These are phyloP conservation scores for Akebia trifoliata DNA, from an alignment of 164 flowering plant species.

Conservation along the genomic window DNA sequence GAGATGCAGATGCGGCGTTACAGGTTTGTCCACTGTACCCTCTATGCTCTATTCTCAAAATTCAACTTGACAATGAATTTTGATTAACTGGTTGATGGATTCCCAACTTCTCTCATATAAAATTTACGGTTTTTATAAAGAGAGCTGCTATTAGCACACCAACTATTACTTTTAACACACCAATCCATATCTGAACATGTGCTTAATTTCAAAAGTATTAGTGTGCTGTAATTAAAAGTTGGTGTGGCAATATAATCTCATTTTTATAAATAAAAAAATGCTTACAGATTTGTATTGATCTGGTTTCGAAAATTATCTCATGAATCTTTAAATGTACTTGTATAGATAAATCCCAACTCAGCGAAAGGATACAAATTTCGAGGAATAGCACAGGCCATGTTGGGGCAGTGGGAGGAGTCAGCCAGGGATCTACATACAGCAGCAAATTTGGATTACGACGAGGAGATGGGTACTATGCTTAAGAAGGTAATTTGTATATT, in stretches of 20 bases:
- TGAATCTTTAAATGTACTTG: too few relatives aligned
- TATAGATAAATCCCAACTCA: slow-evolving; percentile 90
- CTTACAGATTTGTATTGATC: not conserved
- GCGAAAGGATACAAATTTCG: slow-evolving; percentile 93
- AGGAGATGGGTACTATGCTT: slow-evolving; percentile 65
- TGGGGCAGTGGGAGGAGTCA: slow-evolving; percentile 86
- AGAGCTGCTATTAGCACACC: too few relatives aligned
- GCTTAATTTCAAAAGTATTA: too few relatives aligned
- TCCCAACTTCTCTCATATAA: not conserved
- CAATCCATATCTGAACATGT: too few relatives aligned
- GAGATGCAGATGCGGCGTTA: slow-evolving; percentile 87
- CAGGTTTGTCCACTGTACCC: slow-evolving; percentile 40
- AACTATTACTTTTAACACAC: too few relatives aligned
- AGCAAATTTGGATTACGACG: slow-evolving; percentile 79
- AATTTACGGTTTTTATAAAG: not conserved
- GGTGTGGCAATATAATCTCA: too few relatives aligned
- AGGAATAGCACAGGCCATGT: slow-evolving; percentile 80
- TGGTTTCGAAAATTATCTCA: not conserved
- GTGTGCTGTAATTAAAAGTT: too few relatives aligned
- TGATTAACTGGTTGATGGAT: not conserved
- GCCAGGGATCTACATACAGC: slow-evolving; percentile 87
- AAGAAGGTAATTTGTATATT: slow-evolving; percentile 52
- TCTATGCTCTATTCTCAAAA: too few relatives aligned
- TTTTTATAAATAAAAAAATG: too few relatives aligned
- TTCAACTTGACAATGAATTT: not conserved